These are phyloP conservation scores for Platanus orientalis DNA, from an alignment of 164 flowering plant genomes.

Conservation along the genomic window DNA sequence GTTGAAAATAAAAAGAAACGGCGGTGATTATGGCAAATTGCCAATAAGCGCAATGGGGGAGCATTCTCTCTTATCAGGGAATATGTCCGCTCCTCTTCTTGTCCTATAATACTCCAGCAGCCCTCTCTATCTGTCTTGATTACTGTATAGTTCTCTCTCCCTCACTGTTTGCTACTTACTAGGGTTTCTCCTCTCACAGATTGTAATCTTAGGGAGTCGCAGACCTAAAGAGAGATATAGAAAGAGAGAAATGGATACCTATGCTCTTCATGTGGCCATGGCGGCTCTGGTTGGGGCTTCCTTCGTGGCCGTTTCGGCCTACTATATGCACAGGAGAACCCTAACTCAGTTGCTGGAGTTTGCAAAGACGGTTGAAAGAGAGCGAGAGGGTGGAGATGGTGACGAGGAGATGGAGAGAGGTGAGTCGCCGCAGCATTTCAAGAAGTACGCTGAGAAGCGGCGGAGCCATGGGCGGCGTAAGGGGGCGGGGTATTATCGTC, in stretches of 20 bases:
- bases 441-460: conserved; percentile 29
- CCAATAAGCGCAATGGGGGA: too few relatives aligned
- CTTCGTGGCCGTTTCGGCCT: conserved; percentile 82
- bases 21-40: too few relatives aligned
- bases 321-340: conserved; percentile 84
- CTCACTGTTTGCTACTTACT: background rate
- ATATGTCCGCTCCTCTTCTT: background rate
- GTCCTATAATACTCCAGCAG: background rate
- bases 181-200: background rate
- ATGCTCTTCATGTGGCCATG: conserved; percentile 77
- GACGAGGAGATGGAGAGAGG: conserved; percentile 24
- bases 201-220: too few relatives aligned
- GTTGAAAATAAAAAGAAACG: too few relatives aligned
- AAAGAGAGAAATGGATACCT: conserved; percentile 46
- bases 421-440: conserved; percentile 25
- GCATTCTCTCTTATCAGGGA: too few relatives aligned
- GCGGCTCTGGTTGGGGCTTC: conserved; percentile 93
- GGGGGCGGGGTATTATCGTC: conserved; percentile 31
- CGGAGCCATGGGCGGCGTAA: conserved; percentile 33
- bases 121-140: background rate
- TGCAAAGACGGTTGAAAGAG: conserved; percentile 48
- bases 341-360: conserved; percentile 76
- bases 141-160: background rate
- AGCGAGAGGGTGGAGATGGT: conserved; percentile 30
- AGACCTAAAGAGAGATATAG: background rate